Conservation (phyloP, 2,329 filamentous ascomycete species). For the Pezicula carpinea region DNA sequence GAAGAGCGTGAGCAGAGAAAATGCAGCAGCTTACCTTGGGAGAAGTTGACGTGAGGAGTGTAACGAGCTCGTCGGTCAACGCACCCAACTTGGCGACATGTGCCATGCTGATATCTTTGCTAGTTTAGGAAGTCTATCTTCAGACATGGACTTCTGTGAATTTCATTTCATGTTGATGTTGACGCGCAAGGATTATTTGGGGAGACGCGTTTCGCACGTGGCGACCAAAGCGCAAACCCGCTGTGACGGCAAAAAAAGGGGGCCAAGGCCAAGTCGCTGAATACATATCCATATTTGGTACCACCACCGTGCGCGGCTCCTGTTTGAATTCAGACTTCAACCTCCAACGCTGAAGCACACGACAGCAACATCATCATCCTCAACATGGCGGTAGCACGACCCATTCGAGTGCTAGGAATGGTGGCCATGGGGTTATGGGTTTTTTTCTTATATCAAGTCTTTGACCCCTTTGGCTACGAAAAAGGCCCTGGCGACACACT, state of each 20-base stretch:
- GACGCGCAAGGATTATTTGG: background rate
- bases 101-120: slow-evolving; percentile 50
- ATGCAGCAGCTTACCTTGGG: slow-evolving; percentile 38
- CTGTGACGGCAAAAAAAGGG: background rate
- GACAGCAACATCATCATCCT: slow-evolving; percentile 16
- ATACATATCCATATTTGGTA: too few species aligned
- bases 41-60: slow-evolving; percentile 52
- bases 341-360: background rate
- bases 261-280: too few species aligned
- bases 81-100: slow-evolving; percentile 60
- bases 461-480: slow-evolving; percentile 48
- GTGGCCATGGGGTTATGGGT: slow-evolving; percentile 68
- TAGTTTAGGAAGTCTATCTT: background rate
- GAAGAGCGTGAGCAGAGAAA: slow-evolving; percentile 2
- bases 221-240: background rate
- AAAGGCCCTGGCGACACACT: slow-evolving; percentile 38
- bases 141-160: background rate
- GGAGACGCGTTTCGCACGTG: slow-evolving; percentile 9
- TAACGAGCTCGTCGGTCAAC: slow-evolving; percentile 68
- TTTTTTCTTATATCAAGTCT: slow-evolving; percentile 74
- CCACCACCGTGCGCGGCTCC: background rate
- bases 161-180: background rate
- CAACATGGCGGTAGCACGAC: slow-evolving; percentile 79
- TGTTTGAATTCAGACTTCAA: slow-evolving; percentile 1
- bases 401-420: slow-evolving; percentile 73